These are phyloP conservation scores for Intubia oerlemansii DNA, from an alignment of 2,329 filamentous ascomycete genomes.

Conservation along the genomic window DNA sequence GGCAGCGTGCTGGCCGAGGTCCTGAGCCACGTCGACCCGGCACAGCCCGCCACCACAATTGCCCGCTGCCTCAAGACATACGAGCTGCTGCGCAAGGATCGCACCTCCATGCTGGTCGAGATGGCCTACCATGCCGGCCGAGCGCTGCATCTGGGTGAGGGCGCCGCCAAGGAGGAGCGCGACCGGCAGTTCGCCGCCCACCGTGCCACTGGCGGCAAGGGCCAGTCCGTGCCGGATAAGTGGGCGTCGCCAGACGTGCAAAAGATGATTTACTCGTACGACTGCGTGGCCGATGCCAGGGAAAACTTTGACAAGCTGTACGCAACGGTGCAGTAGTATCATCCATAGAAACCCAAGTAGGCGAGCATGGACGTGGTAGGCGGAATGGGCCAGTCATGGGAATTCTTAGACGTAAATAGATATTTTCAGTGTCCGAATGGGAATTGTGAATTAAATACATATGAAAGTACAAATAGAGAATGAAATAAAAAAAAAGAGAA, in stretches of 20 bases:
- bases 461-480: too few relatives aligned
- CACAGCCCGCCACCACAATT: slow-evolving; percentile 15
- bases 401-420: too few relatives aligned
- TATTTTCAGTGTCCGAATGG: too few relatives aligned
- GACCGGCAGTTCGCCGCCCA: slow-evolving; percentile 33
- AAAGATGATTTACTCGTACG: slow-evolving; percentile 41
- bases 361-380: too few relatives aligned
- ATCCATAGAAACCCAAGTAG: too few relatives aligned
- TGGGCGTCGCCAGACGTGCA: slow-evolving; percentile 52
- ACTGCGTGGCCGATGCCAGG: slow-evolving; percentile 32
- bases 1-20: slow-evolving; percentile 36
- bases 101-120: slow-evolving; percentile 29
- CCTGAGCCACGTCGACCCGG: slow-evolving; percentile 16
- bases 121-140: slow-evolving; percentile 29
- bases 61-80: slow-evolving; percentile 30
- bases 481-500: too few relatives aligned
- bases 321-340: slow-evolving; percentile 10
- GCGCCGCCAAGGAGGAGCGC: slow-evolving; percentile 34
- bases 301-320: slow-evolving; percentile 29
- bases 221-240: slow-evolving; percentile 42
- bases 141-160: slow-evolving; percentile 35
- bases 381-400: too few relatives aligned
- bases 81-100: slow-evolving; percentile 32
- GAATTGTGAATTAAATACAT: too few relatives aligned
- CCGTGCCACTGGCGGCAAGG: slow-evolving; percentile 20